Evolutionary conservation across 208 protist species (phyloP), one percentile per base, ranked within the genome.

Genomic region (Acanthamoeba sp.): DNA sequence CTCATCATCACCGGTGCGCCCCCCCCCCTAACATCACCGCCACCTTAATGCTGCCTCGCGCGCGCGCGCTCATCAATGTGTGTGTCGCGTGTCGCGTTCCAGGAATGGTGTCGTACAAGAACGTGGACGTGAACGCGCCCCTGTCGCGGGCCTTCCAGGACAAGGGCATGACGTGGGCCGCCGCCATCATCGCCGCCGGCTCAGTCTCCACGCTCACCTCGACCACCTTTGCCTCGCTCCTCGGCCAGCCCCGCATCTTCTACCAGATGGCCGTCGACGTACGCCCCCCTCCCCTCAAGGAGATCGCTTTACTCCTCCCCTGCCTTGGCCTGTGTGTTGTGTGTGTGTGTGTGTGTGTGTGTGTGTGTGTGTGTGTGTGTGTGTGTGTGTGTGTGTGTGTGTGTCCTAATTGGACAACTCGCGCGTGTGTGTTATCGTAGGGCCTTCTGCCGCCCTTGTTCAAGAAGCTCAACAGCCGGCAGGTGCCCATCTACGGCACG

Each of bases 231-330:
- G 78, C 76, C 55, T 96, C 91, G 22, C 66, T 96, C 7, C 38
- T 96, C 14, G 95, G 95, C 62, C 95, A 96, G 93, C 95, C 95
- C 48, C 38, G 95, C n/a, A 95, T 96, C 24, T 96, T 93, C 50
- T 80, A 95, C 10, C 93, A 95, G 71, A 96, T 96, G 95, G 89
- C 95, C 0, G 92, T 94, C 55, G 95, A 95, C 38, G 95, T 91
- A 59, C 66, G 80, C n/a, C n/a, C n/a, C n/a, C n/a, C n/a, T n/a
- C n/a, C n/a, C n/a, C n/a, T n/a, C n/a, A n/a, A n/a, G n/a, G n/a
- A n/a, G n/a, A n/a, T n/a, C n/a, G n/a, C n/a, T n/a, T n/a, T n/a
- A n/a, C n/a, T n/a, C n/a, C n/a, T 48, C 40, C 4, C 1, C n/a
- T 90, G 12, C 29, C n/a, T 7, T n/a, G n/a, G n/a, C n/a, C n/a